Percentiles rank a stretch among this genome's conserved stretches.
phyloP scores from a whole-genome alignment of 2,329 filamentous ascomycete species.

The Periconia macrospinosa region DNA sequence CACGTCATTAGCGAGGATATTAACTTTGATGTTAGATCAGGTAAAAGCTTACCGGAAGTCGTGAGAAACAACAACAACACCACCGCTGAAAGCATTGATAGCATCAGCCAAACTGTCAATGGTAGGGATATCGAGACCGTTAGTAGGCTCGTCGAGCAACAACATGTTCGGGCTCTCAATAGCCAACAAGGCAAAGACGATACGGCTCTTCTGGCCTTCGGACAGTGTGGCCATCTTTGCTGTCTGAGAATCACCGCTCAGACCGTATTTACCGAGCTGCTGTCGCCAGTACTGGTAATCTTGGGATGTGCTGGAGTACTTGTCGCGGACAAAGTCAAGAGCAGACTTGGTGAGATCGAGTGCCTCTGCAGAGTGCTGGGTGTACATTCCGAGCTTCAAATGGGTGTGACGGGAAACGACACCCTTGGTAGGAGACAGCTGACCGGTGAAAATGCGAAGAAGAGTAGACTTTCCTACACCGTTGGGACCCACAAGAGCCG shows the following conservation, averaged over 20 bases:
- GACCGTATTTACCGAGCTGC: slow-evolving; percentile 91
- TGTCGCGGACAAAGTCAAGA: slow-evolving; percentile 96
- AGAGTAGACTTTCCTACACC: slow-evolving; percentile 99
- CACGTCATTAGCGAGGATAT: slow-evolving; percentile 36
- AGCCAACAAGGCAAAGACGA: slow-evolving; percentile 93
- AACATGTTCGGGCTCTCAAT: slow-evolving; percentile 98
- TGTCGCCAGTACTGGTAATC: slow-evolving; percentile 99
- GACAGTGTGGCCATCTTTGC: slow-evolving; percentile 97
- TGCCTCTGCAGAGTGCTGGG: slow-evolving; percentile 97
- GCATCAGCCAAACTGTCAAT: slow-evolving; percentile 97
- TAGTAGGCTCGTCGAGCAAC: slow-evolving; percentile 96
- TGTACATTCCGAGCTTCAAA: slow-evolving; percentile 97
- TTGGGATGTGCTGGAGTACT: slow-evolving; percentile 84
- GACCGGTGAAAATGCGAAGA: slow-evolving; percentile 93
- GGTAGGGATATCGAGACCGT: slow-evolving; percentile 98
- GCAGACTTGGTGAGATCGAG: slow-evolving; percentile 97
- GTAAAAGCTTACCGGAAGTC: slow-evolving; percentile 80
- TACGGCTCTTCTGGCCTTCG: slow-evolving; percentile 96
- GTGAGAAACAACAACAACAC: slow-evolving; percentile 97
- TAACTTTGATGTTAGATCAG: not conserved
- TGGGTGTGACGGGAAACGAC: slow-evolving; percentile 90
- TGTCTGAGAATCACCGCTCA: slow-evolving; percentile 91
- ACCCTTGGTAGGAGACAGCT: slow-evolving; percentile 82
- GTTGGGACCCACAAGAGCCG: slow-evolving; percentile 94
- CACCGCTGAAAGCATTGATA: slow-evolving; percentile 93